These are phyloP conservation scores for Cicer yamashitae DNA, from an alignment of 306 rosid genomes.

Conservation along the genomic window DNA sequence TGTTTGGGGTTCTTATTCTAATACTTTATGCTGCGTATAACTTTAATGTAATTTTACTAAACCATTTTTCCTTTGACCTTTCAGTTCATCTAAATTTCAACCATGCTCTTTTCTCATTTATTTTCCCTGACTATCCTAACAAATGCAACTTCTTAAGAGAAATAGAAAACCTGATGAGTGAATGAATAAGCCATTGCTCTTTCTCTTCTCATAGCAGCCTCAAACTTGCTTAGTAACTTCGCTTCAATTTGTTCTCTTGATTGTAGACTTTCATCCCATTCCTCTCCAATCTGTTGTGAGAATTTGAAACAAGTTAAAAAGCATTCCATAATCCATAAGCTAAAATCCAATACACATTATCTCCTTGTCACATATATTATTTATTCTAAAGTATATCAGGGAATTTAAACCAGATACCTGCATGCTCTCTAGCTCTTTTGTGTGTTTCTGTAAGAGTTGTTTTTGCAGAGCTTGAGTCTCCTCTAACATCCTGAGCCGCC, in stretches of 20 bases:
- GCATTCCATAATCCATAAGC: conserved; percentile 30
- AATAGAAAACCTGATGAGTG: conserved; percentile 84
- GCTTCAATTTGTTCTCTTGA: conserved; percentile 97
- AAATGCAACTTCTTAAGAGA: conserved; percentile 27
- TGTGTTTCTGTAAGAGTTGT: conserved; percentile 88
- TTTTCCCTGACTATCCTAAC: conserved; percentile 18
- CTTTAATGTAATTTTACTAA: conserved; percentile 13
- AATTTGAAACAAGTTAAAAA: conserved; percentile 47
- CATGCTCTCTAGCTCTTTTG: conserved; percentile 82
- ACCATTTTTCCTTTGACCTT: conserved; percentile 19
- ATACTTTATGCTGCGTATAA: conserved; percentile 12
- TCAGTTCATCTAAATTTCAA: conserved; percentile 4
- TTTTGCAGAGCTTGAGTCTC: conserved; percentile 96
- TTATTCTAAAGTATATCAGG: conserved; percentile 27
- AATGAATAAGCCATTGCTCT: conserved; percentile 96
- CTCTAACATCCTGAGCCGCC: conserved; percentile 92
- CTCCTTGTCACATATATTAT: background rate
- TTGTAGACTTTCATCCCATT: conserved; percentile 95
- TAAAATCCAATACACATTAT: conserved; percentile 27
- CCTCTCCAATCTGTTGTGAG: conserved; percentile 80
- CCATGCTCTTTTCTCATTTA: conserved; percentile 28
- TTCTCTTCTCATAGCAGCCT: conserved; percentile 92
- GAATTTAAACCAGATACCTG: conserved; percentile 63
- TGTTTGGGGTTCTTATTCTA: background rate
- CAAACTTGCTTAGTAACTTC: conserved; percentile 76